These are phyloP conservation scores for Colletotrichum sansevieriae DNA, from an alignment of 2,329 filamentous ascomycete genomes.

Conservation along the genomic window DNA sequence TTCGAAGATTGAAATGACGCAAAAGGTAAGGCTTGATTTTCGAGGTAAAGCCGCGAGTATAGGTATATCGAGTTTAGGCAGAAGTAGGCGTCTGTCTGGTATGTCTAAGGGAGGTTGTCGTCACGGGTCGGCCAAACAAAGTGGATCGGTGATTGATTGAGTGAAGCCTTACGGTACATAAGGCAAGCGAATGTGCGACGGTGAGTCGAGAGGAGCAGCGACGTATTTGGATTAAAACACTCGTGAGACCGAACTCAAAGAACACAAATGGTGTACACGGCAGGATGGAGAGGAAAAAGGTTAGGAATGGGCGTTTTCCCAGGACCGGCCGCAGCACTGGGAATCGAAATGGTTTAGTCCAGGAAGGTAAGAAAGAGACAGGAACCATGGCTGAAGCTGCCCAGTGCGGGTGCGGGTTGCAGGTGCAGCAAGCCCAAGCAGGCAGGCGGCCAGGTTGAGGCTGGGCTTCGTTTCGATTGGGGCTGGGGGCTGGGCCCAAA, in stretches of 20 bases:
- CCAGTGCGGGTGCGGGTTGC: slow-evolving; percentile 14
- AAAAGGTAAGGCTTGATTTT: background rate
- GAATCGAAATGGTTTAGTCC: slow-evolving; percentile 19
- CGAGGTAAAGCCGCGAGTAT: background rate
- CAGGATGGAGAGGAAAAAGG: slow-evolving; percentile 24
- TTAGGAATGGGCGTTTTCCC: slow-evolving; percentile 18
- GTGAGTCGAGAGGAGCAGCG: slow-evolving; percentile 10
- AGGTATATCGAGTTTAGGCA: background rate
- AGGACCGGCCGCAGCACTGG: slow-evolving; percentile 3
- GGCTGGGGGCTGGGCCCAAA: slow-evolving; percentile 4
- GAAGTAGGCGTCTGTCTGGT: background rate
- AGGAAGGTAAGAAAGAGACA: background rate
- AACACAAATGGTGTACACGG: slow-evolving; percentile 37
- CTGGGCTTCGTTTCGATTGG: slow-evolving; percentile 14
- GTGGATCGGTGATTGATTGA: slow-evolving; percentile 22
- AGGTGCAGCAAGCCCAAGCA: slow-evolving; percentile 16
- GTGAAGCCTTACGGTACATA: slow-evolving; percentile 16
- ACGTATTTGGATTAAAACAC: slow-evolving; percentile 8
- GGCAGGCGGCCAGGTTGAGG: background rate
- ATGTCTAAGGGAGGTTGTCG: slow-evolving; percentile 1
- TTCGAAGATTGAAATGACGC: background rate
- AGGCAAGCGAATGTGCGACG: slow-evolving; percentile 25
- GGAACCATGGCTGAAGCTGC: slow-evolving; percentile 20
- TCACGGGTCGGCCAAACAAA: slow-evolving; percentile 22
- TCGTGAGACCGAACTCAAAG: slow-evolving; percentile 13